Evolutionary conservation across 768 basidiomycete species (phyloP), one percentile per base, ranked within the genome.

Genomic region (Phanerochaete sordida): DNA sequence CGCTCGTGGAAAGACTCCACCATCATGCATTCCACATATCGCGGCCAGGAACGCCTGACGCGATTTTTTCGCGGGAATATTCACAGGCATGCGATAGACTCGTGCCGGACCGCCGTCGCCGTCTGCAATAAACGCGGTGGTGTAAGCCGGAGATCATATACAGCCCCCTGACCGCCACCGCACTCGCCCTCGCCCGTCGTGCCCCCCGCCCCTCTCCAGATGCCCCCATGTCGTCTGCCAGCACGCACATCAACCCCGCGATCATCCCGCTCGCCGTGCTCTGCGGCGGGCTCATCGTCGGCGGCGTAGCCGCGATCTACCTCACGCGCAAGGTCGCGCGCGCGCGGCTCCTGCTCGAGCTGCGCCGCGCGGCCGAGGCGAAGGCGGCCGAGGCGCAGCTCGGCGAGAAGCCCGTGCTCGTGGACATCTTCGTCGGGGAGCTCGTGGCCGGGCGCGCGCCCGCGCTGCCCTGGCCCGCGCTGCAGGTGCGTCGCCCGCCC

Each of bases 181-280:
- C 26, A 13, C 26, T 49, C 48, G 24, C 7, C 48, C 24, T 30
- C 48, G 26, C 28, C 23, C 48, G 26, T n/a, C 9, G n/a, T n/a
- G 26, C 48, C 24, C 19, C 24, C 48, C 15, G 48, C 44, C 26
- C 7, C 39, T n/a, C 21, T 44, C 39, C 7, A 27, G 31, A 30
- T 30, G 28, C 58, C 23, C 51, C 49, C 24, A 59, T 59, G 58
- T 31, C 50, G 30, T 12, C 9, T 27, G 31, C 49, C 28, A n/a
- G 39, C 30, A 21, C 53, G 21, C 15, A 3, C 28, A 33, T 26
- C 7, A 57, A 53, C 50, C 30, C 61, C n/a, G 56, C 23, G 8
- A 45, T 62, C 37, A 58, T 62, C 43, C 61, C 61, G 1, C 61
- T 62, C 56, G 56, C 56, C 35, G 55, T 62, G 45, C 56, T 62